phyloP scores from a whole-genome alignment of 805 yeast species.

The Yamadazyma laniorum region DNA sequence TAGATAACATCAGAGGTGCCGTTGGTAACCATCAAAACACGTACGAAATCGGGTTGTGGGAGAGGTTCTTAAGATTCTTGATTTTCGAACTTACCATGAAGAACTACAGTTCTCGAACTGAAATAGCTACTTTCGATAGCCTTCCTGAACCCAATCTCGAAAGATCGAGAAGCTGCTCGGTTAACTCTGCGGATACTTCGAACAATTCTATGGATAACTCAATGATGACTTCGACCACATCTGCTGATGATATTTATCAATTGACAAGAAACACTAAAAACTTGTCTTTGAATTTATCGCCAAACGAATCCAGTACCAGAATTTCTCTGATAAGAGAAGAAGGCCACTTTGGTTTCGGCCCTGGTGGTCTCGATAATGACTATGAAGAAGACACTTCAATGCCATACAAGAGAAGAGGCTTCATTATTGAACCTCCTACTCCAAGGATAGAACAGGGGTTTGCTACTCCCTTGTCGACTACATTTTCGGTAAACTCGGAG shows the following conservation, averaged over 20 bases:
- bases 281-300: constrained; percentile 19
- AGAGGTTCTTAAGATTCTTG: constrained; percentile 18
- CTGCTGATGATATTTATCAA: constrained; percentile 2
- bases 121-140: constrained; percentile 4
- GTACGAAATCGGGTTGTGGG: constrained; percentile 20
- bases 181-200: constrained; percentile 1
- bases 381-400: constrained; percentile 1
- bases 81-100: constrained; percentile 16
- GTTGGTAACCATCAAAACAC: constrained; percentile 5
- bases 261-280: constrained; percentile 32
- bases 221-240: constrained; percentile 2
- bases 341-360: constrained; percentile 3
- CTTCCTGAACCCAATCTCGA: constrained; percentile 16
- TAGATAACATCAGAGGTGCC: constrained; percentile 18
- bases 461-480: constrained; percentile 14
- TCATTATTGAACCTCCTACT: constrained; percentile 15
- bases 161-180: constrained; percentile 4
- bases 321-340: constrained; percentile 13
- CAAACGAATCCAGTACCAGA: background rate
- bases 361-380: background rate
- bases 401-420: constrained; percentile 13
- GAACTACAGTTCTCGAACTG: constrained; percentile 8
- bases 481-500: constrained; percentile 13
- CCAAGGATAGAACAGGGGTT: constrained; percentile 9
- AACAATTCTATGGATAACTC: constrained; percentile 4